Evolutionary conservation across 2,329 filamentous ascomycete genomes (phyloP), one percentile per base, ranked within the genome.

Genomic region (Calonectria pseudoturangicola): DNA sequence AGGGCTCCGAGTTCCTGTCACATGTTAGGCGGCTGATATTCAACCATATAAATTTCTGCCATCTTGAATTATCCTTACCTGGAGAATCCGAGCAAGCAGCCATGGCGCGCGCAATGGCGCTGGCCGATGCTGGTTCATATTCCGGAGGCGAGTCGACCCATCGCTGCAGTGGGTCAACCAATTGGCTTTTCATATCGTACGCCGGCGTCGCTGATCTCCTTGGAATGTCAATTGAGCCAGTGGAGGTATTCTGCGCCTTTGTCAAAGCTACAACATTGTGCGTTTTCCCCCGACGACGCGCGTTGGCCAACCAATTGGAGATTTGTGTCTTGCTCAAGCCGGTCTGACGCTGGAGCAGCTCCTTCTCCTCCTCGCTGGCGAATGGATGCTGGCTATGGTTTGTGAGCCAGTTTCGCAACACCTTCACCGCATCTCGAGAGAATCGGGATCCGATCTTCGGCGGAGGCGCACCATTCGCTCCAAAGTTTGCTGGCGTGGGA

Each of bases 251-350:
- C 7, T 51, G 47, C 4, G 43, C 33, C 5, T 27, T 51, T 4
- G 51, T 25, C 18, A 25, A 47, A 13, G 45, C 54, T 10, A 28
- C 25, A 21, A 58, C 16, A 13, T 67, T 63, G 87, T 56, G 90
- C 68, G 92, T 90, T 85, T 96, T 97, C 76, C 93, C 91, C 73
- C 94, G 89, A 70, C 95, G 90, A 62, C 95, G 90, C 68, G 94
- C 94, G 82, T 97, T 97, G 70, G 94, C 94, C 60, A 97, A 90
- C 95, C 95, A 97, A 82, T 96, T 97, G 18, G 91, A 92, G 74
- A 97, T 95, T 81, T 97, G 95, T 15, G 89, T 92, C 77, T 93
- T 90, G 79, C 90, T 94, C 41, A 97, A 88, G 5, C 94, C 94
- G 1, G 94, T 97, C 76, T 89, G 68, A 88, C 87, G 82, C 93